A percentile compares a stretch with the other conserved stretches of the same genome.
phyloP scores from a whole-genome alignment of 2,329 filamentous ascomycete genomes.

The Bimuria novae-zelandiae region DNA sequence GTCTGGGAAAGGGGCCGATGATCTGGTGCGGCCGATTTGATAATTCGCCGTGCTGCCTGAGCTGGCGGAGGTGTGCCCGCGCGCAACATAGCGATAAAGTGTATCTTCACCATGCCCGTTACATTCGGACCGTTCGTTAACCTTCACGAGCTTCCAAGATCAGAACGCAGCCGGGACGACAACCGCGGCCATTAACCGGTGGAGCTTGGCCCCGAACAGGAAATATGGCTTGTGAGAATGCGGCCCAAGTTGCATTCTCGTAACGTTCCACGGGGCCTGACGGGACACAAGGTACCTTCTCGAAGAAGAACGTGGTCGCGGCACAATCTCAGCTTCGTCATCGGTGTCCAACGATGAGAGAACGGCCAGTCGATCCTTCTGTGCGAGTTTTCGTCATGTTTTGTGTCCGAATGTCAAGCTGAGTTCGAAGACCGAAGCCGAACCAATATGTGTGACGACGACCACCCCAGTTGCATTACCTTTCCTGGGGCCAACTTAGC shows the following conservation, averaged over 20 bases:
- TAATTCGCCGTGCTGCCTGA: neutral
- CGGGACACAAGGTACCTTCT: slow-evolving; percentile 18
- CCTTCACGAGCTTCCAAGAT: slow-evolving; percentile 20
- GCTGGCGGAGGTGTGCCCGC: slow-evolving; percentile 10
- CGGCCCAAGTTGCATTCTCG: slow-evolving; percentile 25
- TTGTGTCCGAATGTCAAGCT: slow-evolving; percentile 11
- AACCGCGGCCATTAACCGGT: slow-evolving; percentile 32
- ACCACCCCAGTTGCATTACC: slow-evolving; percentile 1
- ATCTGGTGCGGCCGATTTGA: neutral
- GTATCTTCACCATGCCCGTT: slow-evolving; percentile 10
- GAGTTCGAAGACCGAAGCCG: slow-evolving; percentile 10
- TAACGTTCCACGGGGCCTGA: slow-evolving; percentile 34
- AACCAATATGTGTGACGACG: neutral
- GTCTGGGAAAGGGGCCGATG: neutral
- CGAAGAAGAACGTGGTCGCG: slow-evolving; percentile 16
- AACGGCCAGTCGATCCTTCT: slow-evolving; percentile 6
- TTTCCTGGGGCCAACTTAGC: slow-evolving; percentile 17
- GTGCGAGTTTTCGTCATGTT: neutral
- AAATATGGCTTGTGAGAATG: slow-evolving; percentile 28
- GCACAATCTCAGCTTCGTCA: slow-evolving; percentile 14
- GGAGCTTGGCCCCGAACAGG: slow-evolving; percentile 22
- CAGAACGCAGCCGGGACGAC: slow-evolving; percentile 25
- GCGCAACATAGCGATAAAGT: neutral
- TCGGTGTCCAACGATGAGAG: slow-evolving; percentile 3
- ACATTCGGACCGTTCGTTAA: slow-evolving; percentile 23